These are phyloP conservation scores for Aspergillus phoenicis DNA, from an alignment of 2,329 filamentous ascomycete species.

Conservation along the genomic window DNA sequence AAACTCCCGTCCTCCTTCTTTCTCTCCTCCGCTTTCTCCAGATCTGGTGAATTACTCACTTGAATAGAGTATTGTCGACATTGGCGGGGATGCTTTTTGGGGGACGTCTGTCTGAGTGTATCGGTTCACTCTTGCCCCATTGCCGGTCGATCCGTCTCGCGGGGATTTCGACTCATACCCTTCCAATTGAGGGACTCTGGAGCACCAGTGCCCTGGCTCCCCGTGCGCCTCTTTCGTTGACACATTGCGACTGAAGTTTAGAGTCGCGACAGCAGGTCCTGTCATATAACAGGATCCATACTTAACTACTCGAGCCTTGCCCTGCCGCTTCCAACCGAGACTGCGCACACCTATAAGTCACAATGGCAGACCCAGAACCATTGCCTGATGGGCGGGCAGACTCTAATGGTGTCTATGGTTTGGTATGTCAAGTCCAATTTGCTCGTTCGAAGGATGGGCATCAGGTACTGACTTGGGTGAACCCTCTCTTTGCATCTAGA, in stretches of 20 bases:
- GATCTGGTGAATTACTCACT: not conserved
- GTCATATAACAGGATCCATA: not conserved
- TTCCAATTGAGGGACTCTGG: not conserved
- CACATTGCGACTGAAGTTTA: not conserved
- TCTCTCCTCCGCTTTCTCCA: not conserved
- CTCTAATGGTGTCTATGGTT: conserved; percentile 1
- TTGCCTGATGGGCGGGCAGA: conserved; percentile 1
- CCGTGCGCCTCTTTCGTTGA: not conserved
- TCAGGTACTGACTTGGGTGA: not conserved
- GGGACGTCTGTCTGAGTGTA: conserved; percentile 9
- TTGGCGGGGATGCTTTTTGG: conserved; percentile 12
- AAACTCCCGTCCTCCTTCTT: not conserved
- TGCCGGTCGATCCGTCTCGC: not conserved
- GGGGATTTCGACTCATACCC: not conserved
- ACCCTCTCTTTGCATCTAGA: not conserved
- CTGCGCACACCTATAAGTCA: not conserved
- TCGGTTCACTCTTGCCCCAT: conserved; percentile 7
- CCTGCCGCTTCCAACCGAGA: not conserved
- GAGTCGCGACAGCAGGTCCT: not conserved
- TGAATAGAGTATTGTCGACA: not conserved
- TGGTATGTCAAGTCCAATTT: not conserved
- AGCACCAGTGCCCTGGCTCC: not conserved
- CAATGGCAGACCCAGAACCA: conserved; percentile 10
- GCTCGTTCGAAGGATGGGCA: not conserved
- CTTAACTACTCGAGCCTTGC: not conserved